Conservation (phyloP, 1,284 basidiomycete species). For the Lignosus rhinocerotis region DNA sequence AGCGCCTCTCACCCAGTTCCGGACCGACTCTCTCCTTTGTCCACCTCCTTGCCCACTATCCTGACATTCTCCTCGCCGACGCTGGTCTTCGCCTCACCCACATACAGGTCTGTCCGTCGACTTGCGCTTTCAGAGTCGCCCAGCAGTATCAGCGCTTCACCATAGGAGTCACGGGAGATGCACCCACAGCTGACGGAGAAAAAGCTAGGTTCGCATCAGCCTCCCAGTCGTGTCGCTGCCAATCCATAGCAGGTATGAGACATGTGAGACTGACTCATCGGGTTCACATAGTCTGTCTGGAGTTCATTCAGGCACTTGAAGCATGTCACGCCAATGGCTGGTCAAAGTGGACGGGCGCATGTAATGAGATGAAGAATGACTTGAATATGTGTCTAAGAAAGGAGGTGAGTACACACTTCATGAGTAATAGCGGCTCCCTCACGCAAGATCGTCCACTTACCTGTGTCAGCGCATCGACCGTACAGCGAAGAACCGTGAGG, state of each 20-base stretch:
- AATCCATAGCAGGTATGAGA: conserved; percentile 19
- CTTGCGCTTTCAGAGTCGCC: not conserved
- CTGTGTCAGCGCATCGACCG: conserved; percentile 56
- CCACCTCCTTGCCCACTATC: not conserved
- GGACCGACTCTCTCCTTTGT: not conserved
- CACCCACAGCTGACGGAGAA: conserved; percentile 76
- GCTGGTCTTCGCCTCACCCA: conserved; percentile 3
- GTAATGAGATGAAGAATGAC: conserved; percentile 71
- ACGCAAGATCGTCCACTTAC: not conserved
- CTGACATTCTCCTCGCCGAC: not conserved
- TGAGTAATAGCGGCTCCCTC: not conserved
- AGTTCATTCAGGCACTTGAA: conserved; percentile 74
- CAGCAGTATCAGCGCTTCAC: not conserved
- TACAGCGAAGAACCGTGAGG: conserved; percentile 67
- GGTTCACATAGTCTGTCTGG: conserved; percentile 56
- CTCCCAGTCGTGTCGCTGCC: conserved; percentile 15
- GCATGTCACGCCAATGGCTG: conserved; percentile 63
- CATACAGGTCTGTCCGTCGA: conserved; percentile 6
- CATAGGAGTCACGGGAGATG: conserved; percentile 43
- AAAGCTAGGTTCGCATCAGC: conserved; percentile 47
- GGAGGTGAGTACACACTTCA: conserved; percentile 55
- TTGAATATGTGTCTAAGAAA: conserved; percentile 74
- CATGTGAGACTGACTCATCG: conserved; percentile 16
- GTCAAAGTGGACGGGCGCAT: conserved; percentile 66
- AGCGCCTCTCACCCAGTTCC: conserved; percentile 1